phyloP scores from a whole-genome alignment of 768 basidiomycete genomes.

The Suillus bovinus region DNA sequence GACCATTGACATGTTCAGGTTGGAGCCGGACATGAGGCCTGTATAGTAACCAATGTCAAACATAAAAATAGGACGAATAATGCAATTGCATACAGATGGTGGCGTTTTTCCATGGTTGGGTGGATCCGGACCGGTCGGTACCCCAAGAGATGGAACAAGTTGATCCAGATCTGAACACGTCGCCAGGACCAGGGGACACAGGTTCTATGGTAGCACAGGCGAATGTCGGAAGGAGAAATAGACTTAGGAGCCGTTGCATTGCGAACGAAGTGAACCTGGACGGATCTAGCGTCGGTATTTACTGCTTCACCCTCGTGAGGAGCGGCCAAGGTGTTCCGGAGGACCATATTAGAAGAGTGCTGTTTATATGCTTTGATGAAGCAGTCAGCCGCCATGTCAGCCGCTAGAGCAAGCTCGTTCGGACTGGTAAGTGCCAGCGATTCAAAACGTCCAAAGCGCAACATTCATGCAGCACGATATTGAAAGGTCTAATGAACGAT shows the following conservation, averaged over 20 bases:
- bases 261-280: background rate
- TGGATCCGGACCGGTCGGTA: conserved; percentile 19
- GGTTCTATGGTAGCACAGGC: conserved; percentile 29
- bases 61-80: background rate
- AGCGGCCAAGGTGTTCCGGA: background rate
- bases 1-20: conserved; percentile 36
- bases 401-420: conserved; percentile 3
- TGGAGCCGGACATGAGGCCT: conserved; percentile 43
- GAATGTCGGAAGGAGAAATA: conserved; percentile 11
- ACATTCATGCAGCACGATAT: background rate
- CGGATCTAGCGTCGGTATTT: background rate
- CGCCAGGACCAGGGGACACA: conserved; percentile 40
- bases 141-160: conserved; percentile 37
- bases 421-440: background rate
- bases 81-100: conserved; percentile 32
- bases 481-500: background rate
- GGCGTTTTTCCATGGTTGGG: conserved; percentile 36
- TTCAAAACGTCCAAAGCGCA: background rate
- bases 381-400: conserved; percentile 12
- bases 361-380: background rate
- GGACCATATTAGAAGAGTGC: background rate
- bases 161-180: conserved; percentile 34
- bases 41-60: background rate
- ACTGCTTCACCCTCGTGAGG: background rate
- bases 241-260: conserved; percentile 11